Evolutionary conservation across 345 rosid species (phyloP).

Genomic region (Salix koriyanagi): DNA sequence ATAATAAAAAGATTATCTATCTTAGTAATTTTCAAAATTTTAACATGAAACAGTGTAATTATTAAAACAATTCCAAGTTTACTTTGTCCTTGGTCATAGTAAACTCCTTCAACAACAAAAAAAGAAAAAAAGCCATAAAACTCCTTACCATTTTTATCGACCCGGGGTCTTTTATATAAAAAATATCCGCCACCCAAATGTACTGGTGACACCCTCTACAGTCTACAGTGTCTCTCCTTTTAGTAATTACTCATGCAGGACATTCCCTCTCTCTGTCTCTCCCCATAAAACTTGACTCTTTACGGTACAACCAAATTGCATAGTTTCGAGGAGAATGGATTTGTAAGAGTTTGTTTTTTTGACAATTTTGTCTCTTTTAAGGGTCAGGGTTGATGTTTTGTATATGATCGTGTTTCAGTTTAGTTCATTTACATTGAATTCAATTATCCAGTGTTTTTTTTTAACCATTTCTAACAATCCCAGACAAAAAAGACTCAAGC

Average conservation of each 20-base stretch:
- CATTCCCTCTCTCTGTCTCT: background rate
- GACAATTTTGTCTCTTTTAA: background rate
- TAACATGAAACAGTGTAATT: background rate
- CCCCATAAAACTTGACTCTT: background rate
- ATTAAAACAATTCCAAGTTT: background rate
- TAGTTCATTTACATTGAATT: background rate
- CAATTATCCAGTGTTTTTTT: background rate
- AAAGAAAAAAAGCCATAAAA: no score
- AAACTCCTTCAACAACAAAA: background rate
- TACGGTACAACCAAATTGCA: background rate
- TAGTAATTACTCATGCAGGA: background rate
- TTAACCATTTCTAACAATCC: background rate
- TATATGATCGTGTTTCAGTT: background rate
- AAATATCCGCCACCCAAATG: background rate
- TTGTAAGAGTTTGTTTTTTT: background rate
- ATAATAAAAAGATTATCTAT: background rate
- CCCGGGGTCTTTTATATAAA: background rate
- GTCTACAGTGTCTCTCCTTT: background rate
- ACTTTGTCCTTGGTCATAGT: background rate
- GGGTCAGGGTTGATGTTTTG: background rate
- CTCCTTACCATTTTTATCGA: background rate
- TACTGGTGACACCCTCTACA: background rate
- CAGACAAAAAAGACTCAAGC: background rate
- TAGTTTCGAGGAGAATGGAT: constrained; percentile 2
- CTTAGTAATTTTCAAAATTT: background rate